Base-by-base conservation (phyloP, 805 yeast species). In the Isabelozyma pseudorhagii region DNA sequence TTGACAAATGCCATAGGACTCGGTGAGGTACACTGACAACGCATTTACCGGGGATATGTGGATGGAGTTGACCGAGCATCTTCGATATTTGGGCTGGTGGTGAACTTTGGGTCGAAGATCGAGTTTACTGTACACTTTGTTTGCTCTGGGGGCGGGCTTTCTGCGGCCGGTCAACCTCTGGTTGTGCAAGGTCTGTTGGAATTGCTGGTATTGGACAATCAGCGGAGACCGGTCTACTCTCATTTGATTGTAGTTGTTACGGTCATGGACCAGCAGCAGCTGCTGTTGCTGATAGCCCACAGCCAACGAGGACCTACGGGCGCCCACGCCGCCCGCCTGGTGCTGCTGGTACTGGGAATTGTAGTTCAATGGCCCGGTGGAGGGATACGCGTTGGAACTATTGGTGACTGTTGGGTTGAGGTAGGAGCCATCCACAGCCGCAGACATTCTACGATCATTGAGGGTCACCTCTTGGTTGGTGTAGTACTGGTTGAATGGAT, bases 1-100 rank as follows among this genome's bases (percentile, higher is more conserved):
- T 52, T 90, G 87, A 68, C 97, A 93, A 49, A 93, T 79, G 8
- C 87, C 75, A 66, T 88, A 94, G 0, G 97, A 86, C 17, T 91
- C 82, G 1, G 93, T 79, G 46, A 94, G 71, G 44, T 87, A 82
- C 4, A 84, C 79, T 0, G 97, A 88, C 50, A 93, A 72, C 0
- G 96, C 96, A 50, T 79, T 74, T 21, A 89, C 75, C 0, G 99
- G 99, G 5, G 94, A 86, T 4, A 87, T 81, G 49, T 81, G 84
- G 14, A 77, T 72, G 2, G 85, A 77, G 40, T 83, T 79, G 45
- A 83, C 75, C 0, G 89, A 82, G 8, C 89, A 86, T 49, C 94
- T 71, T 54, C 94, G 72, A 58, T 80, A 85, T 66, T 83, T 84
- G 2, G 92, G 92, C 45, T 77, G 79, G n/a, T 68, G 65, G 59